Evolutionary conservation across 257 asterid species (phyloP), one percentile per base, ranked within the genome.

Genomic region (Leonotis leonurus): DNA sequence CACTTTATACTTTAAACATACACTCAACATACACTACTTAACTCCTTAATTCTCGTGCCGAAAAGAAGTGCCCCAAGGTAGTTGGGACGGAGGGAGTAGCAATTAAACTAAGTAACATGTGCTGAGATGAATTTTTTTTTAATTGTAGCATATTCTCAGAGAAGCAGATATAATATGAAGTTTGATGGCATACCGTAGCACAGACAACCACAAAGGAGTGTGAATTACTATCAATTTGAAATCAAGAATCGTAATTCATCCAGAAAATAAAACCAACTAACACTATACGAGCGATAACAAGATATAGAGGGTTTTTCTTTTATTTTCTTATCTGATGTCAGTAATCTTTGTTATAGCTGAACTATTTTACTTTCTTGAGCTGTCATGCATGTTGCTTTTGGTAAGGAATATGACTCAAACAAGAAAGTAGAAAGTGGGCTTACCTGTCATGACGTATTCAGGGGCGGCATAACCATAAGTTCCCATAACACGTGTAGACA

Each of bases 401-500:
- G 32, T 29, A 20, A 30, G n/a, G n/a, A n/a, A n/a, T n/a, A n/a
- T n/a, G n/a, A n/a, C n/a, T 20, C 30, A 33, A 33, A 27, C 4
- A 20, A 79, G n/a, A n/a, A n/a, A n/a, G n/a, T n/a, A n/a, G n/a
- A n/a, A n/a, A n/a, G n/a, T n/a, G n/a, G n/a, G n/a, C n/a, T n/a
- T n/a, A 43, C 88, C 88, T 67, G 88, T 82, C 88, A 82, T 80
- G 43, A 79, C 87, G 25, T 81, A 81, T 61, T 81, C 87, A 1
- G 87, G 87, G 27, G 87, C 87, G 4, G 87, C 87, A 61, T 81
- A 81, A 30, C 84, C 87, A 8, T 78, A 81, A 20, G 87, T 81
- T 48, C 87, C 89, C 83, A 76, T 77, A 16, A 77, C 83, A 1
- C 89, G 83, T 0, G 89, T 82, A 3, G 89, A 82, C 70, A 82